Conservation (phyloP, 1,284 basidiomycete species). For the Irpex rosettiformis region DNA sequence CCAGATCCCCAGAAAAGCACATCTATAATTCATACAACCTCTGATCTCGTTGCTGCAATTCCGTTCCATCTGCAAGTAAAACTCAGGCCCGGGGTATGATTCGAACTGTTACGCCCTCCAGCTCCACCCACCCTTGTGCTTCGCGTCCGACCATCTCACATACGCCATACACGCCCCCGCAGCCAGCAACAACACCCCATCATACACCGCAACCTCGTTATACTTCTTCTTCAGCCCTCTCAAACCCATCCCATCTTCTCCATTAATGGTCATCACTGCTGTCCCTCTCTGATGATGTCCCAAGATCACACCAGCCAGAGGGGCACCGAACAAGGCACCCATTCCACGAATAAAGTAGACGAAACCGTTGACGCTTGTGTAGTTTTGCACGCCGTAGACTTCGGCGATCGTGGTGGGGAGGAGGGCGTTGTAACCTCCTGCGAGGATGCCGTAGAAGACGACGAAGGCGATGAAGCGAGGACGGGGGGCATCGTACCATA, state of each 20-base stretch:
- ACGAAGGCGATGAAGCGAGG: slow-evolving; percentile 36
- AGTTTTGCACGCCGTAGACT: slow-evolving; percentile 40
- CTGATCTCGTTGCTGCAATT: too few relatives aligned
- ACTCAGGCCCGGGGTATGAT: too few relatives aligned
- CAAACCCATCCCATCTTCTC: slow-evolving; percentile 9
- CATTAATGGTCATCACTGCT: not conserved
- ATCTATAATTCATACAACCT: too few relatives aligned
- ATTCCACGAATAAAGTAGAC: slow-evolving; percentile 41
- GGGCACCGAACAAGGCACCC: slow-evolving; percentile 38
- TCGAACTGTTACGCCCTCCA: slow-evolving; percentile 41
- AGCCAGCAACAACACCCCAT: slow-evolving; percentile 34
- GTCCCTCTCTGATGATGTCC: slow-evolving; percentile 32
- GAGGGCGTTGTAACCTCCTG: slow-evolving; percentile 41
- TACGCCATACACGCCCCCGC: slow-evolving; percentile 38
- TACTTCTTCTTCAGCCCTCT: slow-evolving; percentile 30
- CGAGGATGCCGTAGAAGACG: slow-evolving; percentile 37
- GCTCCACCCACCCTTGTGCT: slow-evolving; percentile 36
- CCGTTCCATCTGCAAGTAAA: too few relatives aligned
- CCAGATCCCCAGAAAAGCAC: too few relatives aligned
- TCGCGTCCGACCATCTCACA: slow-evolving; percentile 42
- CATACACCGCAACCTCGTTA: slow-evolving; percentile 37
- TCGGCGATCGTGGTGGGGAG: slow-evolving; percentile 41
- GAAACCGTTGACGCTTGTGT: slow-evolving; percentile 37
- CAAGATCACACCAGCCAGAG: slow-evolving; percentile 38
- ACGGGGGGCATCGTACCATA: slow-evolving; percentile 38